Percentiles rank a stretch among this genome's conserved stretches.
These are phyloP conservation scores for Pichia pseudocactophila DNA, from an alignment of 805 yeast genomes.

Conservation along the genomic window DNA sequence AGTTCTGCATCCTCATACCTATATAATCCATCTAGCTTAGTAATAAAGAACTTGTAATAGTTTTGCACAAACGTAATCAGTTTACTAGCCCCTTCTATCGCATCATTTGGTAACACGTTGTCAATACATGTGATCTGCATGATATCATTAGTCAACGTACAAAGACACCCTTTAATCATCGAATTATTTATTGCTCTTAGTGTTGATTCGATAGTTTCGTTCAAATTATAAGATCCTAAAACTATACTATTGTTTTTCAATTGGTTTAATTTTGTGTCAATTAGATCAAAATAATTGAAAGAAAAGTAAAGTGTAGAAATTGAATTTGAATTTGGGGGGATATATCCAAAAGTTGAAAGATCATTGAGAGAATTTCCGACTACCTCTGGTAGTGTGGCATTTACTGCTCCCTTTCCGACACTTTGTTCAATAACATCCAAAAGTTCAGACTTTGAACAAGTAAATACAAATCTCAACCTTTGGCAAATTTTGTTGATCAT, in stretches of 20 bases:
- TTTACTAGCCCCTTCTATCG: conserved; percentile 27
- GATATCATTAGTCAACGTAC: conserved; percentile 21
- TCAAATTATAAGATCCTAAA: conserved; percentile 29
- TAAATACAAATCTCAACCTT: conserved; percentile 22
- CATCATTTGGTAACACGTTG: conserved; percentile 28
- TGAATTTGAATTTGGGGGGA: conserved; percentile 60
- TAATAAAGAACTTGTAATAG: conserved; percentile 32
- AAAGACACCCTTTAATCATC: conserved; percentile 21
- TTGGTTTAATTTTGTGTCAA: conserved; percentile 27
- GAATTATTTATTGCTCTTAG: conserved; percentile 18
- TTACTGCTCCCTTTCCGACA: conserved; percentile 1
- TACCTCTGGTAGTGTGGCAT: conserved; percentile 4
- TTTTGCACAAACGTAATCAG: conserved; percentile 30
- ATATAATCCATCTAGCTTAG: conserved; percentile 22
- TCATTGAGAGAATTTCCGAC: conserved; percentile 9
- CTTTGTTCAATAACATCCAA: conserved; percentile 19
- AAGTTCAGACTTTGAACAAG: conserved; percentile 31
- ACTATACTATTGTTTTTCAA: conserved; percentile 34
- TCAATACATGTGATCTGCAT: conserved; percentile 25
- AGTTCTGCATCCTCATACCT: conserved; percentile 13
- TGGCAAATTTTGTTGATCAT: conserved; percentile 23
- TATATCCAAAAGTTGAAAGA: conserved; percentile 36
- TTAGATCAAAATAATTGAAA: conserved; percentile 35
- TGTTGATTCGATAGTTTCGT: conserved; percentile 3
- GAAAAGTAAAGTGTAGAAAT: conserved; percentile 48